These are phyloP conservation scores for Plasmodium vivax DNA, from an alignment of 169 alveolate species.

Conservation along the genomic window DNA sequence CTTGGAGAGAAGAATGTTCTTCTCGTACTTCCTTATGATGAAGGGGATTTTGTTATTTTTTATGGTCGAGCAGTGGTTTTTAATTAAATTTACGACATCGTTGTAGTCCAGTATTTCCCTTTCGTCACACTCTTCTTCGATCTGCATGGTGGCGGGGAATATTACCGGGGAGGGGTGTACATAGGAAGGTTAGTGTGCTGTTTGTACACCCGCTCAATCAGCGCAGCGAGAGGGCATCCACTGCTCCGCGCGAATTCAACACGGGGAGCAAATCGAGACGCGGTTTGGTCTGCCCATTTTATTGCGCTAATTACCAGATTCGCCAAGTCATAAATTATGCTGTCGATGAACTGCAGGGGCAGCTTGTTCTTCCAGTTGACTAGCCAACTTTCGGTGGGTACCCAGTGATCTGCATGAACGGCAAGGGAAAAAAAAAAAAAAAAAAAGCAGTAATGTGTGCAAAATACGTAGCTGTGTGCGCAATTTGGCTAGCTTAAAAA, in stretches of 20 bases:
- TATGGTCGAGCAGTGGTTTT: conserved; percentile 29
- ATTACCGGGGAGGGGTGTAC: not conserved
- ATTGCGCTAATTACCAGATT: conserved; percentile 35
- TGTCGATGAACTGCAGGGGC: conserved; percentile 54
- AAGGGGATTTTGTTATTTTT: conserved; percentile 61
- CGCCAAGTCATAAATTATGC: conserved; percentile 67
- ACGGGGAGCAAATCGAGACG: not conserved
- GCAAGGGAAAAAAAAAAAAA: not conserved
- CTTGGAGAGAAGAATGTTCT: conserved; percentile 53
- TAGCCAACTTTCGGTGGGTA: conserved; percentile 72
- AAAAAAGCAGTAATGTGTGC: too few species aligned
- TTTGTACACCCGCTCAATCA: not conserved
- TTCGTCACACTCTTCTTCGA: conserved; percentile 67
- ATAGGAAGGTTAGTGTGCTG: not conserved
- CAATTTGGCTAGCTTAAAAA: too few species aligned
- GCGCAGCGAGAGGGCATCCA: not conserved
- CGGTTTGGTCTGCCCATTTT: not conserved
- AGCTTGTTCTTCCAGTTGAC: conserved; percentile 53
- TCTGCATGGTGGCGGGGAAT: conserved; percentile 4
- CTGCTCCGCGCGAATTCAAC: not conserved
- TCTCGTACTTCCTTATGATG: conserved; percentile 69
- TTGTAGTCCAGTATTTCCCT: conserved; percentile 45
- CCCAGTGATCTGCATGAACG: conserved; percentile 56
- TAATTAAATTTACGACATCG: conserved; percentile 61
- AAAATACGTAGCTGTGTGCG: too few species aligned